These are phyloP conservation scores for Thozetella sp. DNA, from an alignment of 495 filamentous ascomycete genomes.

Conservation along the genomic window DNA sequence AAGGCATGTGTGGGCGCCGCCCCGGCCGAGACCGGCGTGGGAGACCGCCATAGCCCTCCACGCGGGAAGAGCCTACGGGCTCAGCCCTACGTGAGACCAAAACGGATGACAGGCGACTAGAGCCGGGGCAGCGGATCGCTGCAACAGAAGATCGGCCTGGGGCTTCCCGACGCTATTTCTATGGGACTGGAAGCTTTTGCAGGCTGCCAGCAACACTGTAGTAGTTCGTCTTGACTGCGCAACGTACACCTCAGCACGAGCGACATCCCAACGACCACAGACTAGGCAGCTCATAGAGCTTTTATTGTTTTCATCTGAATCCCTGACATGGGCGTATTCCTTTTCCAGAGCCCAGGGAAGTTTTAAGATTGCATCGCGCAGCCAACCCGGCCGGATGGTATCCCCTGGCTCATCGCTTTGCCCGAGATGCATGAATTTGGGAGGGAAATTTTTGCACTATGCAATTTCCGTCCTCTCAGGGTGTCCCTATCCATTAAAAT, in stretches of 20 bases:
- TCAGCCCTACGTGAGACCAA: constrained; percentile 1
- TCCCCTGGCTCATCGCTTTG: not conserved
- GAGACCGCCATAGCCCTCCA: not conserved
- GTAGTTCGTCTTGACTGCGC: no score
- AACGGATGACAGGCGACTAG: not conserved
- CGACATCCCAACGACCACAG: no score
- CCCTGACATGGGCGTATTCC: no score
- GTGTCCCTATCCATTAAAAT: not conserved
- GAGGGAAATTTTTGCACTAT: constrained; percentile 3
- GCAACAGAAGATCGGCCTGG: not conserved
- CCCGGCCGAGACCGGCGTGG: not conserved
- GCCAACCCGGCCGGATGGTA: not conserved
- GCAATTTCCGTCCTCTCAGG: not conserved
- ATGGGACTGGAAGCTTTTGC: no score
- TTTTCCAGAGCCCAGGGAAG: no score
- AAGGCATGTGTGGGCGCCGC: not conserved
- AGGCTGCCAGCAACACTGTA: not conserved
- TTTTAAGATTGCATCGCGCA: not conserved
- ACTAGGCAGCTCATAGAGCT: no score
- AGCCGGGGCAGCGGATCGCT: not conserved
- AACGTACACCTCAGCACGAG: no score
- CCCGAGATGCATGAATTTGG: not conserved
- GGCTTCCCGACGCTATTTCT: no score
- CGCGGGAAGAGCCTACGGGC: not conserved
- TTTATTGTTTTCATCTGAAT: no score